Evolutionary conservation across 257 asterid genomes (phyloP).

Genomic region (Plantago ovata): DNA sequence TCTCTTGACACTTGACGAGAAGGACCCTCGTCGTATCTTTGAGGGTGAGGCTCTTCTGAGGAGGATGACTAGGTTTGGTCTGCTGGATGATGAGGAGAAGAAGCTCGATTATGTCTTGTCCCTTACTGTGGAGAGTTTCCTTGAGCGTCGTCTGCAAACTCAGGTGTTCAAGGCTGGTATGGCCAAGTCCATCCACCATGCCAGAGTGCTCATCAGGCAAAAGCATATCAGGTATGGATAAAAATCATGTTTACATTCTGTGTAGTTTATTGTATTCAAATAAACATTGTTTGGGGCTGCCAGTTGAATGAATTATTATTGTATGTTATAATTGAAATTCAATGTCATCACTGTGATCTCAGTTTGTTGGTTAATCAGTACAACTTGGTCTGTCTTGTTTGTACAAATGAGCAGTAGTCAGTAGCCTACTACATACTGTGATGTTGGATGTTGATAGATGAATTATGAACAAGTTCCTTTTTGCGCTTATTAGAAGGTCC

Average conservation of each 20-base stretch:
- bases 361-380: too few species aligned
- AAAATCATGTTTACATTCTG: background rate
- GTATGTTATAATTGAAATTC: too few species aligned
- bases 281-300: too few species aligned
- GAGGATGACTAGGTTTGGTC: constrained; percentile 77
- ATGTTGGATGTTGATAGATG: too few species aligned
- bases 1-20: constrained; percentile 78
- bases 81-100: constrained; percentile 82
- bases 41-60: constrained; percentile 90
- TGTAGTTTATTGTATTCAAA: background rate
- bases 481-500: too few species aligned
- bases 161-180: constrained; percentile 85
- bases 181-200: constrained; percentile 92
- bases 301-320: too few species aligned
- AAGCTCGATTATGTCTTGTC: constrained; percentile 89
- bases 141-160: constrained; percentile 87
- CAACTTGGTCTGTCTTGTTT: too few species aligned
- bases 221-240: constrained; percentile 70
- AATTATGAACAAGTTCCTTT: too few species aligned
- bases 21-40: constrained; percentile 75
- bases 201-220: constrained; percentile 81
- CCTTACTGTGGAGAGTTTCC: constrained; percentile 79
- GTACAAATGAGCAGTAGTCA: too few species aligned
- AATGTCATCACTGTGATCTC: too few species aligned
- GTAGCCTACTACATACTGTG: too few species aligned